Evolutionary conservation across 306 rosid genomes (phyloP), one percentile per base, ranked within the genome.

Genomic region (Boehmeria nivea): DNA sequence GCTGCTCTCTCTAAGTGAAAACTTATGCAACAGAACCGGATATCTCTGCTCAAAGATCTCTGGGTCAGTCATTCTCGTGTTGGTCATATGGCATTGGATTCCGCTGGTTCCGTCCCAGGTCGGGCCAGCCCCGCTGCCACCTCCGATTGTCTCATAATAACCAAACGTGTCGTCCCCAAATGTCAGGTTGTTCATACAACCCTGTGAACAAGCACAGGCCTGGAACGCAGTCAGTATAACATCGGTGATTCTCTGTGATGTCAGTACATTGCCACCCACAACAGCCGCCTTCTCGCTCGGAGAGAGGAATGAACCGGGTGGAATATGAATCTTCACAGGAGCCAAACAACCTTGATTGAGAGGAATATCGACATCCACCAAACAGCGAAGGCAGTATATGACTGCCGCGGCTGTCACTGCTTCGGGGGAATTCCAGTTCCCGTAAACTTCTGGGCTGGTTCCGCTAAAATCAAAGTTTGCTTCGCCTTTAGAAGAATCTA

Each of bases 121-220:
- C 16, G 97, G 95, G 53, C 97, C 94, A 47, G 97, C 97, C 22
- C 97, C 97, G 59, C 90, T 77, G 25, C 97, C 97, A 18, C 97
- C 97, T 3, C 97, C 97, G 49, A 90, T 86, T 37, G 95, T 90
- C 84, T 90, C 97, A 34, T 90, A 90, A 61, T 90, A 90, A 43
- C 97, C 97, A 57, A 90, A 90, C 31, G 88, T 83, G 16, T 83
- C 80, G 56, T 90, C 97, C 36, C 97, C 97, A 61, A 90, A 90
- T 40, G 97, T 90, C 52, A 90, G 89, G 68, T 90, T 90, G 77
- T 84, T 90, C 97, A 86, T 90, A 61, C 98, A 90, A 51, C 98
- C 98, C 68, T 86, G 98, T 60, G 98, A 90, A 56, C 95, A 90
- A 39, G 98, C 95, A 68, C 95, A 90, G 20, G 95, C 98, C 70